phyloP scores from a whole-genome alignment of 768 basidiomycete species.

The Baorangia bicolor region DNA sequence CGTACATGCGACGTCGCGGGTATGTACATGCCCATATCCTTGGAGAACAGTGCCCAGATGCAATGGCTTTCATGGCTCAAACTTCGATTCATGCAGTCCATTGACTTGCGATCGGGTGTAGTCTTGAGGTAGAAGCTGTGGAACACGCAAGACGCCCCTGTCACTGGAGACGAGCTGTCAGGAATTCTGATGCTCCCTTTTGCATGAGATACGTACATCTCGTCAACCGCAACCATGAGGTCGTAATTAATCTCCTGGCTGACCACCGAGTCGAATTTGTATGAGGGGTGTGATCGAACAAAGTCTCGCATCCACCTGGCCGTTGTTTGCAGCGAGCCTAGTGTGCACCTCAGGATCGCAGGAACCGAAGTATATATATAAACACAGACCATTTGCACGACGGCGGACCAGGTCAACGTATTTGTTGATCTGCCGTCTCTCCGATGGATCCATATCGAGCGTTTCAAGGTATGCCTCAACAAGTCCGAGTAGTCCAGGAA shows the following conservation, averaged over 20 bases:
- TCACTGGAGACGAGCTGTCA: constrained; percentile 45
- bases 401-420: constrained; percentile 80
- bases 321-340: constrained; percentile 79
- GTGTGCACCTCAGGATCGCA: constrained; percentile 2
- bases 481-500: constrained; percentile 80
- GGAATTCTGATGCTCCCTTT: not conserved
- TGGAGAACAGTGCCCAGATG: not conserved
- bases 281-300: constrained; percentile 86
- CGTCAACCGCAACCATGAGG: constrained; percentile 83
- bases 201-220: constrained; percentile 63
- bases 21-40: not conserved
- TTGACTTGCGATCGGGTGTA: constrained; percentile 42
- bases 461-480: constrained; percentile 85
- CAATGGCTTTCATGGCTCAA: constrained; percentile 19
- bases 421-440: constrained; percentile 60
- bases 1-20: not conserved
- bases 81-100: constrained; percentile 25
- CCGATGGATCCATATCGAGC: constrained; percentile 67
- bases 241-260: constrained; percentile 93
- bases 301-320: constrained; percentile 95
- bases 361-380: not conserved
- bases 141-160: constrained; percentile 59
- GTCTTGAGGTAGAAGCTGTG: constrained; percentile 61
- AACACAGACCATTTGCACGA: constrained; percentile 71
- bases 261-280: constrained; percentile 91